A percentile compares a stretch with the other conserved stretches of the same genome.
These are phyloP conservation scores for Citrus trifoliata DNA, from an alignment of 345 rosid species.

Conservation along the genomic window DNA sequence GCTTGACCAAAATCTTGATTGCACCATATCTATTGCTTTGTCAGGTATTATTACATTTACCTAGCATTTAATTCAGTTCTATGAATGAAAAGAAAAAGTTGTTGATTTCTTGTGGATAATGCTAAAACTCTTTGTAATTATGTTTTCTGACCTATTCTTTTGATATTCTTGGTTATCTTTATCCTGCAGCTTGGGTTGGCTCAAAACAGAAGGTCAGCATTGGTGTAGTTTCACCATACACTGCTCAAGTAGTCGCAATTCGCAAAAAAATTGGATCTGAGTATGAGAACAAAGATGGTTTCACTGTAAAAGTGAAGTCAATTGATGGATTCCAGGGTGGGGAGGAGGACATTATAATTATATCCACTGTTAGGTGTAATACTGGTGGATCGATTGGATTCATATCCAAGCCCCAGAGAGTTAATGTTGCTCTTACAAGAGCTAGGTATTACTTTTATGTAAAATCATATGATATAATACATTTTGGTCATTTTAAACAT, in stretches of 20 bases:
- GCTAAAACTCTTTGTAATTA: not conserved
- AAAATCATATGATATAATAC: not conserved
- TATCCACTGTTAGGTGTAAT: constrained; percentile 31
- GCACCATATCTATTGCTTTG: not conserved
- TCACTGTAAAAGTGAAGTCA: constrained; percentile 26
- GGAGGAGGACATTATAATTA: constrained; percentile 28
- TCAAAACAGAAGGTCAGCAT: constrained; percentile 12
- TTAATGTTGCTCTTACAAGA: constrained; percentile 33
- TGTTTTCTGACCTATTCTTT: not conserved
- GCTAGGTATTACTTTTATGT: constrained; percentile 19
- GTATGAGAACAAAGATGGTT: not conserved
- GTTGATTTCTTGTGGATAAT: not conserved
- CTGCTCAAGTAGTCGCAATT: constrained; percentile 25
- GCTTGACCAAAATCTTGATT: too few relatives aligned
- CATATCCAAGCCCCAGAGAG: constrained; percentile 15
- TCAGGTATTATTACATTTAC: not conserved
- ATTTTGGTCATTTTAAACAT: not conserved
- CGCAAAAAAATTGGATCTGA: constrained; percentile 14
- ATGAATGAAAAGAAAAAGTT: not conserved
- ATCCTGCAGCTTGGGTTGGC: constrained; percentile 19
- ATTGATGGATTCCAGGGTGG: constrained; percentile 32
- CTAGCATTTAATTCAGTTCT: not conserved
- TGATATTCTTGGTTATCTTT: not conserved
- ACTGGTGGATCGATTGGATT: constrained; percentile 23
- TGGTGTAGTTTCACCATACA: constrained; percentile 28